Conservation (phyloP, 805 yeast species). For the Pichia phayaonensis region DNA sequence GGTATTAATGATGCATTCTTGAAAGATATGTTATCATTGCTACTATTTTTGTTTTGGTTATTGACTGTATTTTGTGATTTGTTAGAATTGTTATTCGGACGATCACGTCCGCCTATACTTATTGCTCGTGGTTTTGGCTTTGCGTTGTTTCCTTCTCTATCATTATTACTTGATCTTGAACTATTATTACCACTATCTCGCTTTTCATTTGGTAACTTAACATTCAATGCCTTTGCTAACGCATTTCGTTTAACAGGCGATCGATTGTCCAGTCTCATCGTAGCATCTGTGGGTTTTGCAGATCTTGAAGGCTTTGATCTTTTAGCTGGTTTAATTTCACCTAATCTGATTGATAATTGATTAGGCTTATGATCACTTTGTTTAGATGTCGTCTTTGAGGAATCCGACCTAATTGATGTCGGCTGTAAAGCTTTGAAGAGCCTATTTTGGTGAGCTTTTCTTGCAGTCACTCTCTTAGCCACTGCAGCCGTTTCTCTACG, state of each 20-base stretch:
- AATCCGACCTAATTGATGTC: not conserved
- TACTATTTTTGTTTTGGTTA: not conserved
- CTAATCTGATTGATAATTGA: not conserved
- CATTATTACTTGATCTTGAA: not conserved
- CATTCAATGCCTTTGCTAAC: not conserved
- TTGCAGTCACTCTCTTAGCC: not conserved
- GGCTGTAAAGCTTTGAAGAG: not conserved
- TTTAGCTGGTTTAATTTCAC: not conserved
- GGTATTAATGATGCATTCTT: constrained; percentile 18
- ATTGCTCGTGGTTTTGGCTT: not conserved
- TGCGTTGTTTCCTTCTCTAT: not conserved
- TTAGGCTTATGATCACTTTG: not conserved
- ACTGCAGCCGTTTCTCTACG: not conserved
- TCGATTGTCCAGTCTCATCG: no score
- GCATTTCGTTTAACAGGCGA: not conserved
- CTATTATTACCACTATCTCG: not conserved
- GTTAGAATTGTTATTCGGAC: no score
- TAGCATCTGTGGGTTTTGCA: not conserved
- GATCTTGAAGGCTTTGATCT: not conserved
- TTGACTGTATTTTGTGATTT: not conserved
- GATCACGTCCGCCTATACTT: not conserved
- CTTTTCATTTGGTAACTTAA: not conserved
- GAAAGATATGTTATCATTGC: constrained; percentile 10
- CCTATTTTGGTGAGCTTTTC: not conserved
- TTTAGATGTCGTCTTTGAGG: not conserved